phyloP scores from a whole-genome alignment of 352 stramenopile species.

The Pythium grandisporangium region DNA sequence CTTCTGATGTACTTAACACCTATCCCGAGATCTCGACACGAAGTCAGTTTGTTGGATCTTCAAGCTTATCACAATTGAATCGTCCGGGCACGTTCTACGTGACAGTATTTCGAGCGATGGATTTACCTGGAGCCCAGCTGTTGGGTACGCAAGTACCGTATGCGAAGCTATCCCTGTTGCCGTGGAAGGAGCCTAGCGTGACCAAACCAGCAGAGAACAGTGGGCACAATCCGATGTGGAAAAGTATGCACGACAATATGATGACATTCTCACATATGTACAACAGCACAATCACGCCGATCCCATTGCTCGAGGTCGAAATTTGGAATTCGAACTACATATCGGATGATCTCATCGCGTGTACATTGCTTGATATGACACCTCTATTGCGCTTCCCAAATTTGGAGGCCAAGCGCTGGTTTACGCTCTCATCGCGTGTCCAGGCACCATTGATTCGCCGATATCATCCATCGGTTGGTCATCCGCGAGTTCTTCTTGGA shows the following conservation, averaged over 20 bases:
- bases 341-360: conserved; percentile 71
- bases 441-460: conserved; percentile 26
- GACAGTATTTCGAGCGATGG: conserved; percentile 61
- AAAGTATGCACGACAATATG: conserved; percentile 56
- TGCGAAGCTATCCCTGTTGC: conserved; percentile 61
- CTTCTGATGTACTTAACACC: conserved; percentile 48
- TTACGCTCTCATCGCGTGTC: conserved; percentile 59
- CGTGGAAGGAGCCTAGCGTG: conserved; percentile 80
- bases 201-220: conserved; percentile 70
- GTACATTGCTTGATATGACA: conserved; percentile 72
- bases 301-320: conserved; percentile 75
- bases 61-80: conserved; percentile 44
- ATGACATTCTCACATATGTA: conserved; percentile 86
- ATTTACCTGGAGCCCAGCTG: conserved; percentile 53
- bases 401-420: conserved; percentile 67
- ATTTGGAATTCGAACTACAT: conserved; percentile 84
- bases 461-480: conserved; percentile 22
- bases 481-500: conserved; percentile 57
- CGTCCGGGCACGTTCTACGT: conserved; percentile 67
- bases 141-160: conserved; percentile 64
- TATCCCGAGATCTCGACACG: conserved; percentile 48
- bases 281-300: conserved; percentile 82
- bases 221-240: conserved; percentile 68
- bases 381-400: conserved; percentile 69
- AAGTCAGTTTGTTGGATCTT: conserved; percentile 29